Conservation (phyloP, 257 asterid genomes). For the Forsythia viridissima region DNA sequence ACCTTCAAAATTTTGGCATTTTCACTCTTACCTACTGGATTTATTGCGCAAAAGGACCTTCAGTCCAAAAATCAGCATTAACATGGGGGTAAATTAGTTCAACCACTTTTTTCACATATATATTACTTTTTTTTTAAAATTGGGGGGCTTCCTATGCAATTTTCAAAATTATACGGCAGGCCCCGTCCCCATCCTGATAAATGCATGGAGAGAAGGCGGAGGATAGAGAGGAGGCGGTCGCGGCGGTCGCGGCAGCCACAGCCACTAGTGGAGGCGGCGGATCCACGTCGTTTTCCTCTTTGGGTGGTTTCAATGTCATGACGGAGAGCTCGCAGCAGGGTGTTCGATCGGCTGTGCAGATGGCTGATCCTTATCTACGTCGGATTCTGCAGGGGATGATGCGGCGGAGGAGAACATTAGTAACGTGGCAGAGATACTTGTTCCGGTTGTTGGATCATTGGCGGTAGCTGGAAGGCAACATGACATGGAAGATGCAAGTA, state of each 20-base stretch:
- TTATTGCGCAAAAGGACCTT: no score
- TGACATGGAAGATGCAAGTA: slow-evolving; percentile 26
- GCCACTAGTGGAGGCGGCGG: background rate
- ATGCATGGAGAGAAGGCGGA: background rate
- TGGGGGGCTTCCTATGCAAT: no score
- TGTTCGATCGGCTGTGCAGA: background rate
- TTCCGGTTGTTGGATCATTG: slow-evolving; percentile 15
- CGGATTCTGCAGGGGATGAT: background rate
- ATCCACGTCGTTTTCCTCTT: background rate
- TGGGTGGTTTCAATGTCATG: background rate
- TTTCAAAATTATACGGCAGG: no score
- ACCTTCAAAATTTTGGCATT: no score
- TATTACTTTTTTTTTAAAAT: no score
- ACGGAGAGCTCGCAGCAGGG: background rate
- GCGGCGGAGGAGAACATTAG: background rate
- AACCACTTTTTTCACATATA: no score
- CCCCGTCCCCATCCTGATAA: no score
- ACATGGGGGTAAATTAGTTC: no score
- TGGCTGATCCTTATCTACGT: background rate
- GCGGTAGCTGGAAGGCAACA: slow-evolving; percentile 20
- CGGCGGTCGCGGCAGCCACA: background rate
- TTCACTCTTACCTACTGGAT: no score
- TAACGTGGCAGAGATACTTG: background rate
- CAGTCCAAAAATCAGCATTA: no score
- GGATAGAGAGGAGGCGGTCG: background rate